A percentile compares a stretch with the other conserved stretches of the same genome.
These are phyloP conservation scores for Hygrophoropsis aurantiaca DNA, from an alignment of 768 basidiomycete species.

Conservation along the genomic window DNA sequence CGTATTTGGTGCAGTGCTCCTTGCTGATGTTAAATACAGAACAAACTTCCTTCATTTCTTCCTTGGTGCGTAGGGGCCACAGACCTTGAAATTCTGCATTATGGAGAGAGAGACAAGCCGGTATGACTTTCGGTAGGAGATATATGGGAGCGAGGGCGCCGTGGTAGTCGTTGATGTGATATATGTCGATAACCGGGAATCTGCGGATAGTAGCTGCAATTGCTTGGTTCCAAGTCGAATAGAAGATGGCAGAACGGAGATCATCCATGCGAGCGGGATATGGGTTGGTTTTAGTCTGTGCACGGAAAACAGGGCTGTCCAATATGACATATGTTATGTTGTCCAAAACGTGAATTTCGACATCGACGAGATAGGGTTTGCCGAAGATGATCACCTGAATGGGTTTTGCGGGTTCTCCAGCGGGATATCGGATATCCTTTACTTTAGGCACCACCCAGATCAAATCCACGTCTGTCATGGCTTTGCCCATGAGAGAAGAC, in stretches of 20 bases:
- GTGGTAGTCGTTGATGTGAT: conserved; percentile 95
- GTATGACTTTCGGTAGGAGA: conserved; percentile 87
- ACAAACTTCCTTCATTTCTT: conserved; percentile 98
- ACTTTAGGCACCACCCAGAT: conserved; percentile 95
- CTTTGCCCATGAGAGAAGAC: conserved; percentile 97
- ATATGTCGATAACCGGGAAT: conserved; percentile 85
- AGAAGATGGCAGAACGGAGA: conserved; percentile 93
- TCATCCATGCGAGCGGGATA: conserved; percentile 98
- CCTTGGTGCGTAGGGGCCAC: conserved; percentile 94
- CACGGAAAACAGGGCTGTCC: conserved; percentile 94
- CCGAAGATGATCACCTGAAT: conserved; percentile 97
- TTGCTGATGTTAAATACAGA: conserved; percentile 98
- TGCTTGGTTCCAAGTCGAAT: conserved; percentile 97
- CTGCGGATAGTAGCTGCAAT: conserved; percentile 90
- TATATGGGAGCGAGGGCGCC: conserved; percentile 91
- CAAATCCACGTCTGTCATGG: conserved; percentile 95
- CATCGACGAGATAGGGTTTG: conserved; percentile 93
- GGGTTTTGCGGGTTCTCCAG: conserved; percentile 88
- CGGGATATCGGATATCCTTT: conserved; percentile 90
- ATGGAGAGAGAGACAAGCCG: conserved; percentile 88
- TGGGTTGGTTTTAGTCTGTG: conserved; percentile 93
- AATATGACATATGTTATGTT: conserved; percentile 95
- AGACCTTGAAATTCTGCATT: conserved; percentile 98
- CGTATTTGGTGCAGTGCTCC: conserved; percentile 94
- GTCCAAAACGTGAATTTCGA: conserved; percentile 89